Evolutionary conservation across 1,284 basidiomycete genomes (phyloP), one percentile per base, ranked within the genome.

Genomic region (Fomitiporia mediterranea): DNA sequence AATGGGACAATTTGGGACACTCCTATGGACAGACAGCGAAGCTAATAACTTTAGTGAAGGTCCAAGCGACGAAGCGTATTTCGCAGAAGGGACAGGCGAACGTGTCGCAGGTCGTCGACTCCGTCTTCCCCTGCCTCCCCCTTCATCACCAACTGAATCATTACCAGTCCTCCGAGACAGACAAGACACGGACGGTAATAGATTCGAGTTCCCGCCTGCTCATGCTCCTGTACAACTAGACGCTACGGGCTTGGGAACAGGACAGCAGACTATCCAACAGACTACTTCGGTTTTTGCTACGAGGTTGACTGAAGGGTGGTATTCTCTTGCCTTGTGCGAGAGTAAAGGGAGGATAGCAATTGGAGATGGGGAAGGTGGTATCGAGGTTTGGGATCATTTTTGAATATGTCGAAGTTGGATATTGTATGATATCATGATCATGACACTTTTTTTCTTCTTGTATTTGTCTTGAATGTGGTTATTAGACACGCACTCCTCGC

Each of bases 1-100:
- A 0, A 61, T 87, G 15, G 84, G 83, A 0, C 67, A 65, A n/a
- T 76, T 78, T 61, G 84, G 84, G 2, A 84, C 82, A 2, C 78
- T 78, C 3, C 61, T 87, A 13, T 87, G 83, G 80, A 69, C 84
- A 35, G 85, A 87, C 61, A 80, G 73, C 51, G 78, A 84, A 6
- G 58, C 60, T 21, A 61, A 62, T 17, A 57, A 67, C 59, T 73
- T 73, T 23, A 73, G 71, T 30, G 78, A 38, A 30, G 23, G 21
- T 6, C 37, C 13, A 2, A n/a, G 21, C 11, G 32, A 13, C 9
- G 34, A 53, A 19, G 32, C 65, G 85, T 30, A 83, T 80, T 0
- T 81, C 77, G 8, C 46, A 63, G 64, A 55, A 53, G 56, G 51
- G 4, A 49, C 46, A 13, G 52, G 50, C 15, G 58, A 60, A 25